Evolutionary conservation across 2,329 filamentous ascomycete species (phyloP).

Genomic region (Xylogone sp.): DNA sequence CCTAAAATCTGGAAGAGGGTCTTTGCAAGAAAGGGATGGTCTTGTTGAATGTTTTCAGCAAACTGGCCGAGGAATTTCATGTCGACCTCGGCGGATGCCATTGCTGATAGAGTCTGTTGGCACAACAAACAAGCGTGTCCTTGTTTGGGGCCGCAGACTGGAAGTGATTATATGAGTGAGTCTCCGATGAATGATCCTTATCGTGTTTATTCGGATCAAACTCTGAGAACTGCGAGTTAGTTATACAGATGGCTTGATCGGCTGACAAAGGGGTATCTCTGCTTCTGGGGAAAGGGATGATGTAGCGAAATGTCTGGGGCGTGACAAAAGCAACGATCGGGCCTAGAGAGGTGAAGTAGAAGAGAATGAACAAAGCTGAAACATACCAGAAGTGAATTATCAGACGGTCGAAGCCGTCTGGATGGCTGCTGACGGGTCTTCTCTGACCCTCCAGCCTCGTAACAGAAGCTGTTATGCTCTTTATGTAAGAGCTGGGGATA

Average conservation of each 20-base stretch:
- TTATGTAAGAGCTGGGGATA: not conserved
- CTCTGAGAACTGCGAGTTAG: not conserved
- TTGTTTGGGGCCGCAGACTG: not conserved
- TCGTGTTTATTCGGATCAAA: not conserved
- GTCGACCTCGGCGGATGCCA: slow-evolving; percentile 97
- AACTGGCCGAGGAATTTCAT: slow-evolving; percentile 93
- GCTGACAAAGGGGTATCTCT: not conserved
- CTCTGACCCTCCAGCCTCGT: not conserved
- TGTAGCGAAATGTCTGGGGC: too few species aligned
- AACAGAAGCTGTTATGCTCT: not conserved
- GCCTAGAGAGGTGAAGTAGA: not conserved
- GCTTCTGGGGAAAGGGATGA: not conserved
- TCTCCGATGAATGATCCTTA: not conserved
- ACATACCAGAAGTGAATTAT: not conserved
- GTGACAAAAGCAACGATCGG: not conserved
- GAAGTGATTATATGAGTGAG: not conserved
- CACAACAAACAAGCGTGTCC: not conserved
- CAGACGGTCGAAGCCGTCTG: not conserved
- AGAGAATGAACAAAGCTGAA: not conserved
- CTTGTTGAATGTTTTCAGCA: slow-evolving; percentile 72
- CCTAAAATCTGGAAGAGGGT: slow-evolving; percentile 91
- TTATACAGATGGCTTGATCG: not conserved
- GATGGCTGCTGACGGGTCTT: not conserved
- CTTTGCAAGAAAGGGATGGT: slow-evolving; percentile 74
- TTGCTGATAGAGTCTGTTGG: slow-evolving; percentile 33